Conservation (phyloP, 2,329 filamentous ascomycete genomes). For the Verticillium nonalfalfae region DNA sequence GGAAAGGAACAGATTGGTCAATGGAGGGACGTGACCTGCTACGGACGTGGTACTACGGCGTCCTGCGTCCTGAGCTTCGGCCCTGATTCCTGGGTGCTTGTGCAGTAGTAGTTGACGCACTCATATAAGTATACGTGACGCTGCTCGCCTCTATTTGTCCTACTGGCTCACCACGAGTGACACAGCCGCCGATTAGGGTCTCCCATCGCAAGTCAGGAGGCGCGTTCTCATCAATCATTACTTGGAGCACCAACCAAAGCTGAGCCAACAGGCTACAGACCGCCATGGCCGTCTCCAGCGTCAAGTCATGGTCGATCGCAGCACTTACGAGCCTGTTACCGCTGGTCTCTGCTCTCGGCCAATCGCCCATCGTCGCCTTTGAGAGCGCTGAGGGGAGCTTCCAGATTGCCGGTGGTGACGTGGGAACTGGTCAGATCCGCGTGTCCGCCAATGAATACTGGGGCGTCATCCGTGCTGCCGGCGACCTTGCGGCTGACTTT, state of each 20-base stretch:
- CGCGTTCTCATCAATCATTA: not conserved
- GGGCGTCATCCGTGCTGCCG: constrained; percentile 61
- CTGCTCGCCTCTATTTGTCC: not conserved
- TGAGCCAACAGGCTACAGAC: not conserved
- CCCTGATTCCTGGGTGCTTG: not conserved
- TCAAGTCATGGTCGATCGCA: constrained; percentile 10
- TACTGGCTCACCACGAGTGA: not conserved
- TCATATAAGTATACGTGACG: not conserved
- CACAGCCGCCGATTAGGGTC: not conserved
- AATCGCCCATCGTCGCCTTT: constrained; percentile 41
- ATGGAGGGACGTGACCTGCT: not conserved
- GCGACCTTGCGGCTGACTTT: constrained; percentile 63
- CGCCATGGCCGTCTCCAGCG: not conserved
- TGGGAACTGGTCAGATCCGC: constrained; percentile 40
- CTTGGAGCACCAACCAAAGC: not conserved
- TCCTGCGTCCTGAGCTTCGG: not conserved
- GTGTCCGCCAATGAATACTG: constrained; percentile 57
- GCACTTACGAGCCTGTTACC: constrained; percentile 14
- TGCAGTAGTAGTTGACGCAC: not conserved
- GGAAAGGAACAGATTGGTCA: not conserved
- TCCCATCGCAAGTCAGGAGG: not conserved
- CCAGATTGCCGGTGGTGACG: constrained; percentile 28
- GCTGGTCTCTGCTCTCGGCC: constrained; percentile 33
- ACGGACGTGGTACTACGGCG: not conserved
- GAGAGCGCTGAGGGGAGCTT: constrained; percentile 14